These are phyloP conservation scores for Aspergillus campestris DNA, from an alignment of 495 filamentous ascomycete genomes.

Conservation along the genomic window DNA sequence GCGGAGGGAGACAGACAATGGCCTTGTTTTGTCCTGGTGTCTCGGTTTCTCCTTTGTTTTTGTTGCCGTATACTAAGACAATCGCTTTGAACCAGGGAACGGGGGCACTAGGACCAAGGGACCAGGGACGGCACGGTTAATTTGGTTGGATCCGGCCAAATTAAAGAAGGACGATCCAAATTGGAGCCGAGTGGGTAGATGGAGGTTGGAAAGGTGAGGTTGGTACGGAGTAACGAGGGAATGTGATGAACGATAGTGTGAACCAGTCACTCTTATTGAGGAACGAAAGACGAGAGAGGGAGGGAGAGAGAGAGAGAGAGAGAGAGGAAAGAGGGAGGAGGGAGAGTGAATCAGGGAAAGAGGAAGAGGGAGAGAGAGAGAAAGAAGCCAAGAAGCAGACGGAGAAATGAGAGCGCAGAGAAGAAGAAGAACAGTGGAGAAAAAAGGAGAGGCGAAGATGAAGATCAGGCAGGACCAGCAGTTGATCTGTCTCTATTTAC, in stretches of 20 bases:
- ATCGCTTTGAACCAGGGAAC: no score
- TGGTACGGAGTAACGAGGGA: neutral
- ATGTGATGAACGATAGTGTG: neutral
- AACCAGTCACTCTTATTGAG: neutral
- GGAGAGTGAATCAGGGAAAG: neutral
- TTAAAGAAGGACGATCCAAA: neutral
- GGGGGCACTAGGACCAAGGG: no score
- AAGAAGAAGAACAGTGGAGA: slow-evolving; percentile 6
- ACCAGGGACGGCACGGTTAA: no score
- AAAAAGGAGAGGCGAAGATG: slow-evolving; percentile 3
- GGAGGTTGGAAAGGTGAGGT: neutral
- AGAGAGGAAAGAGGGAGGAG: neutral
- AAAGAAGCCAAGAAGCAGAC: slow-evolving; percentile 12
- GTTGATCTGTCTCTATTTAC: neutral
- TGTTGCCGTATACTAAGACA: no score
- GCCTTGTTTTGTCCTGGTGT: slow-evolving; percentile 10
- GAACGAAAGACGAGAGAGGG: no score
- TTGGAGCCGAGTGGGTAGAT: neutral
- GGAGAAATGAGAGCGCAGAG: slow-evolving; percentile 10
- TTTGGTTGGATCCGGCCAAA: no score
- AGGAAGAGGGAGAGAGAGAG: neutral
- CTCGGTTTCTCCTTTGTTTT: neutral
- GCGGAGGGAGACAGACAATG: slow-evolving; percentile 5
- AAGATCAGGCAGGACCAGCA: neutral
- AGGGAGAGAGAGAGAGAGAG: slow-evolving; percentile 11